Evolutionary conservation across 2,329 filamentous ascomycete genomes (phyloP).

Genomic region (Dactylonectria estremocensis): DNA sequence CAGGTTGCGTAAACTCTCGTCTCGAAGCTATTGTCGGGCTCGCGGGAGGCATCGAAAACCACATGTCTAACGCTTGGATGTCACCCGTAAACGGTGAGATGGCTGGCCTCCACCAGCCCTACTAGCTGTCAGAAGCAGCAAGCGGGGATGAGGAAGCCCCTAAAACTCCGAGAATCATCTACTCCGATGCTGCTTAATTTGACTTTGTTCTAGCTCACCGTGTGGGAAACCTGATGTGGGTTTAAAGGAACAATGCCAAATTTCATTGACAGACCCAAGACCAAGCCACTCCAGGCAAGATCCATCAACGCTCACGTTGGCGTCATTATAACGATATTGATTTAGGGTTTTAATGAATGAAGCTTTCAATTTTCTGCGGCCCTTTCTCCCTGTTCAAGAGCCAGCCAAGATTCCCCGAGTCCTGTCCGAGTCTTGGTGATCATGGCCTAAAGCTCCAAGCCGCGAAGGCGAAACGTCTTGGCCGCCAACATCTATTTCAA

Average conservation of each 20-base stretch:
- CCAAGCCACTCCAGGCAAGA: conserved; percentile 42
- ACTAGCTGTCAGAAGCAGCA: not conserved
- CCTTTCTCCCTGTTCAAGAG: conserved; percentile 29
- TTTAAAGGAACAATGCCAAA: conserved; percentile 33
- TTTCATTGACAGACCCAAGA: conserved; percentile 38
- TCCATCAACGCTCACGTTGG: conserved; percentile 32
- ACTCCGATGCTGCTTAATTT: not conserved
- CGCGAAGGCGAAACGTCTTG: conserved; percentile 16
- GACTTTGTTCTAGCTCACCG: conserved; percentile 11
- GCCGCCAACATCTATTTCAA: conserved; percentile 19
- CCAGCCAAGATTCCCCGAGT: conserved; percentile 13
- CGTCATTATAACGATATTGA: conserved; percentile 27
- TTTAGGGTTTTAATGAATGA: conserved; percentile 32
- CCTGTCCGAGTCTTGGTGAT: conserved; percentile 21
- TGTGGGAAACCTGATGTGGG: conserved; percentile 25
- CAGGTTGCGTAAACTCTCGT: not conserved
- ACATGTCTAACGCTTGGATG: not conserved
- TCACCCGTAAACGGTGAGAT: not conserved
- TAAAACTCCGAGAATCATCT: not conserved
- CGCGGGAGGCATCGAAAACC: not conserved
- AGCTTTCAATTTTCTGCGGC: conserved; percentile 4
- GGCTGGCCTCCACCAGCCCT: not conserved
- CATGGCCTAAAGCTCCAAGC: conserved; percentile 30
- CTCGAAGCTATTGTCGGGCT: not conserved
- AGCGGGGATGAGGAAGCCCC: not conserved